Conservation (phyloP, 169 alveolate genomes). For the Eimeria falciformis region DNA sequence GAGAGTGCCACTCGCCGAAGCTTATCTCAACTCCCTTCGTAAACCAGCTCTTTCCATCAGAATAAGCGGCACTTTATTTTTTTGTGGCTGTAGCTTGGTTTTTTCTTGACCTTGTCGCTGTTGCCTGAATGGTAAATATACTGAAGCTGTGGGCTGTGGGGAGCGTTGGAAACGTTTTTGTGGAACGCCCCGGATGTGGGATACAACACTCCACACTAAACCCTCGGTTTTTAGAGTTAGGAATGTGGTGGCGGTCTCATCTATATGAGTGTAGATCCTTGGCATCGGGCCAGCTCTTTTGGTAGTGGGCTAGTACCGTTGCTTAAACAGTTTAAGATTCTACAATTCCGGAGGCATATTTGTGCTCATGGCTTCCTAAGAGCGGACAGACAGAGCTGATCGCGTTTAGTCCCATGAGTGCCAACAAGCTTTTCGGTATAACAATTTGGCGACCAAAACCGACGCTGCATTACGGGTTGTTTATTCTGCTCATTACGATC, state of each 20-base stretch:
- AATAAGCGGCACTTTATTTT: background rate
- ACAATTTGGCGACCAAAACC: conserved; percentile 46
- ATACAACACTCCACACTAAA: no score
- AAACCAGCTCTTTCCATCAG: background rate
- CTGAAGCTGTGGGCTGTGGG: background rate
- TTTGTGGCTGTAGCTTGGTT: background rate
- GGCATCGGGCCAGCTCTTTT: no score
- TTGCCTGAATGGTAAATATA: background rate
- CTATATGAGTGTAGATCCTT: no score
- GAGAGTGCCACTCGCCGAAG: background rate
- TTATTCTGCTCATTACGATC: background rate
- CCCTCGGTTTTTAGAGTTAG: no score
- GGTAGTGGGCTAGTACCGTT: no score
- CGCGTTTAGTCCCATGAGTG: conserved; percentile 54
- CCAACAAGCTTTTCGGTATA: conserved; percentile 33
- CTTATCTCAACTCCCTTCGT: background rate
- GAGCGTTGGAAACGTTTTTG: background rate
- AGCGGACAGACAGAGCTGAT: background rate
- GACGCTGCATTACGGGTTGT: conserved; percentile 32
- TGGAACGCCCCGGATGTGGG: no score
- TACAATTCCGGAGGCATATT: background rate
- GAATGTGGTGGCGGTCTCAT: no score
- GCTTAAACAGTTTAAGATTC: no score
- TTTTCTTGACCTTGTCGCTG: background rate
- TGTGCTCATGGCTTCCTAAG: conserved; percentile 54